phyloP scores from a whole-genome alignment of 345 rosid species.

The Pugionium dolabratum region DNA sequence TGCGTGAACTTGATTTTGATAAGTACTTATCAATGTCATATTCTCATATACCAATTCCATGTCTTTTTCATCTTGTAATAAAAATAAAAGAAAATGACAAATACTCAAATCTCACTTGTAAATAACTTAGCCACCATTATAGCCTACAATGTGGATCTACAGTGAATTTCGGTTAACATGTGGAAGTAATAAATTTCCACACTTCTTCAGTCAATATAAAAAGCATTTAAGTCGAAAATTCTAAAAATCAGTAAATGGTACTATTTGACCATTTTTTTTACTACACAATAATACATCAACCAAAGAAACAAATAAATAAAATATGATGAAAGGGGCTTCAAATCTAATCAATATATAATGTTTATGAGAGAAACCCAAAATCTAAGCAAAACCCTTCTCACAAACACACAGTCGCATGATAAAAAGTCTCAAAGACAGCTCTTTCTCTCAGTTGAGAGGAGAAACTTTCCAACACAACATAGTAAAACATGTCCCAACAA shows the following conservation, averaged over 20 bases:
- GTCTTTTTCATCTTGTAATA: constrained; percentile 8
- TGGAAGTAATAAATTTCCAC: constrained; percentile 34
- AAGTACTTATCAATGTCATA: constrained; percentile 30
- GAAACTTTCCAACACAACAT: constrained; percentile 16
- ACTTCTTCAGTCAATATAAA: constrained; percentile 1
- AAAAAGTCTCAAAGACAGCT: constrained; percentile 36
- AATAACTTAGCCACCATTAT: background rate
- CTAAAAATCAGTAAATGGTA: background rate
- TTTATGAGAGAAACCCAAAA: constrained; percentile 36
- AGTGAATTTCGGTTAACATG: constrained; percentile 29
- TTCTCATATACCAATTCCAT: constrained; percentile 32
- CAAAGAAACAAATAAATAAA: background rate
- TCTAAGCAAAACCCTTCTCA: constrained; percentile 37
- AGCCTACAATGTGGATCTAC: constrained; percentile 35
- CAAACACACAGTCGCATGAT: constrained; percentile 21
- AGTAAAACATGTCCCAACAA: constrained; percentile 37
- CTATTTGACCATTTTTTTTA: constrained; percentile 19
- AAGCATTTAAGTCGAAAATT: background rate
- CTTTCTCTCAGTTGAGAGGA: constrained; percentile 27
- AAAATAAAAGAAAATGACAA: background rate
- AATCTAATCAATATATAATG: constrained; percentile 33
- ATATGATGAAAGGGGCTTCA: constrained; percentile 38
- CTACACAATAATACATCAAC: constrained; percentile 21
- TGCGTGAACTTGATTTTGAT: constrained; percentile 28
- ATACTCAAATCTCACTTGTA: constrained; percentile 1